Evolutionary conservation across 2,329 filamentous ascomycete species (phyloP), one percentile per base, ranked within the genome.

Genomic region (Hypoxylon sp.): DNA sequence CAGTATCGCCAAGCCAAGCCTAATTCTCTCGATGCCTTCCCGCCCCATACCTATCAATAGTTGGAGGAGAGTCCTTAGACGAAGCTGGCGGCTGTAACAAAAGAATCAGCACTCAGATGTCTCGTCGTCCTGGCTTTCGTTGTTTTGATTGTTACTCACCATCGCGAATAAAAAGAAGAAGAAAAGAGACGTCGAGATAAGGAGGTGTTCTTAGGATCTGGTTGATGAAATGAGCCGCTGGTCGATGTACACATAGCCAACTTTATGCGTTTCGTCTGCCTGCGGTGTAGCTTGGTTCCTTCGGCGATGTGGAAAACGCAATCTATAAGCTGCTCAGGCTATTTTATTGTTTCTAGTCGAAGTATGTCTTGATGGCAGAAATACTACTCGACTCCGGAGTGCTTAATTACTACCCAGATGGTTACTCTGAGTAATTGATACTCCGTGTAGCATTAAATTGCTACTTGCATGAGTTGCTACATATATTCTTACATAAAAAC

Each of bases 351-450:
- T n/a, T n/a, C n/a, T n/a, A n/a, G n/a, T n/a, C n/a, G n/a, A n/a
- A n/a, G n/a, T n/a, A n/a, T n/a, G n/a, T n/a, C n/a, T n/a, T n/a
- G n/a, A n/a, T n/a, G n/a, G n/a, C n/a, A n/a, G n/a, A n/a, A n/a
- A n/a, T n/a, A 47, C 30, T 17, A 21, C 40, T 21, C n/a, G 41
- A 26, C 37, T 26, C 38, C 32, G 30, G 16, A 46, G 17, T 26
- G 29, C 17, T 25, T 49, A 49, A 43, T 51, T 45, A 46, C 42
- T 55, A 43, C 32, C 47, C 30, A 51, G 34, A 55, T 38, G 37
- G 21, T 43, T 34, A 13, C n/a, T n/a, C n/a, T n/a, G n/a, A n/a
- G n/a, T n/a, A n/a, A n/a, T n/a, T n/a, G n/a, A n/a, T n/a, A n/a
- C n/a, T n/a, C 9, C 38, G 9, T 35, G 25, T 38, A 8, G 7